Conservation (phyloP, 2,329 filamentous ascomycete species). For the Microthyrium microscopicum region DNA sequence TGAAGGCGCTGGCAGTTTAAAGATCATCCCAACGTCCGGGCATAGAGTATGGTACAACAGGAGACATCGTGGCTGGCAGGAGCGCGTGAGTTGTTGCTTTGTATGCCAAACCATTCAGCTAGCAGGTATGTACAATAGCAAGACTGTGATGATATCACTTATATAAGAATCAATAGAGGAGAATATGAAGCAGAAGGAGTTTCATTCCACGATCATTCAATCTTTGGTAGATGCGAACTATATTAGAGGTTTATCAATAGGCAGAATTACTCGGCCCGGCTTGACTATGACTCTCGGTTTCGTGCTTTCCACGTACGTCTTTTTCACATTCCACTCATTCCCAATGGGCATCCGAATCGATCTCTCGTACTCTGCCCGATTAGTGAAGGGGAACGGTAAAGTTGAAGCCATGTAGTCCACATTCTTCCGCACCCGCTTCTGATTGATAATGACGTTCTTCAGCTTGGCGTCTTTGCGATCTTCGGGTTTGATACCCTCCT, state of each 20-base stretch:
- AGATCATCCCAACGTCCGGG: no score
- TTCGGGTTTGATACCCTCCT: conserved; percentile 57
- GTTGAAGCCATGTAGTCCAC: conserved; percentile 70
- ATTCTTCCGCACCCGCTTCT: conserved; percentile 85
- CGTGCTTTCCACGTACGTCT: conserved; percentile 74
- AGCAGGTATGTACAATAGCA: no score
- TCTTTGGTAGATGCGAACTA: no score
- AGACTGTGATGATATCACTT: no score
- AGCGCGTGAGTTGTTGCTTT: no score
- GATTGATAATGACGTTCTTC: conserved; percentile 75
- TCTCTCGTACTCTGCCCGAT: conserved; percentile 73
- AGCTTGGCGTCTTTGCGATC: conserved; percentile 71
- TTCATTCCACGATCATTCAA: no score
- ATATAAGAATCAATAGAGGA: no score
- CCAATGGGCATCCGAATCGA: conserved; percentile 74
- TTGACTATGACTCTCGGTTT: conserved; percentile 84
- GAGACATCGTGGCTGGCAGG: no score
- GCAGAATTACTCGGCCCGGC: conserved; percentile 79
- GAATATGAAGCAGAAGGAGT: no score
- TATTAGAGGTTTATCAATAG: conserved; percentile 62
- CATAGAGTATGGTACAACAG: no score
- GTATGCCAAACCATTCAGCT: no score
- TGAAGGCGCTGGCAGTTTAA: no score
- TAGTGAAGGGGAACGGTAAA: conserved; percentile 84
- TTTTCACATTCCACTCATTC: conserved; percentile 92